Evolutionary conservation across 2,329 filamentous ascomycete species (phyloP).

Genomic region (Talaromyces sp.): DNA sequence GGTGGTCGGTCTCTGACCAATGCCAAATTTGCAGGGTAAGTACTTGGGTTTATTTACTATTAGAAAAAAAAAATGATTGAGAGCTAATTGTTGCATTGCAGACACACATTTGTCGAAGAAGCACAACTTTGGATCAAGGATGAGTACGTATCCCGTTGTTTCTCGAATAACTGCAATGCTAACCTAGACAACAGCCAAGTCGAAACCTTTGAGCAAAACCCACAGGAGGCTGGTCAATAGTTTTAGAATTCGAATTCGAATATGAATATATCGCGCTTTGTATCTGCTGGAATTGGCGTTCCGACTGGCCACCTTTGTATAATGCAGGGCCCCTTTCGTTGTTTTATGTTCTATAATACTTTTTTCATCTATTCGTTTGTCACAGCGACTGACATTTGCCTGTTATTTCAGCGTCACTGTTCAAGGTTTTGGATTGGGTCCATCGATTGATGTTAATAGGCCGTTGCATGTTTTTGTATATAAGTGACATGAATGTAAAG

Average conservation of each 20-base stretch:
- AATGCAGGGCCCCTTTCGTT: no score
- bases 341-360: background rate
- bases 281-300: background rate
- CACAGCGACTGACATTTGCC: background rate
- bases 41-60: background rate
- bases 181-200: background rate
- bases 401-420: background rate
- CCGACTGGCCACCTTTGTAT: background rate
- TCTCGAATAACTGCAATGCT: background rate
- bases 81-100: constrained; percentile 12
- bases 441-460: background rate
- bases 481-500: background rate
- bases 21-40: constrained; percentile 40
- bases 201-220: background rate
- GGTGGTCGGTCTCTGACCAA: constrained; percentile 45
- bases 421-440: background rate
- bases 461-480: background rate
- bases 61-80: background rate
- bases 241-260: background rate
- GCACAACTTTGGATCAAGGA: constrained; percentile 5
- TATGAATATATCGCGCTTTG: background rate
- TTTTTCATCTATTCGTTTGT: background rate
- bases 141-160: background rate
- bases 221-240: background rate
- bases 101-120: constrained; percentile 28